A percentile compares a stretch with the other conserved stretches of the same genome.
These are phyloP conservation scores for Leptographium galeiforme DNA, from an alignment of 2,329 filamentous ascomycete species.

Conservation along the genomic window DNA sequence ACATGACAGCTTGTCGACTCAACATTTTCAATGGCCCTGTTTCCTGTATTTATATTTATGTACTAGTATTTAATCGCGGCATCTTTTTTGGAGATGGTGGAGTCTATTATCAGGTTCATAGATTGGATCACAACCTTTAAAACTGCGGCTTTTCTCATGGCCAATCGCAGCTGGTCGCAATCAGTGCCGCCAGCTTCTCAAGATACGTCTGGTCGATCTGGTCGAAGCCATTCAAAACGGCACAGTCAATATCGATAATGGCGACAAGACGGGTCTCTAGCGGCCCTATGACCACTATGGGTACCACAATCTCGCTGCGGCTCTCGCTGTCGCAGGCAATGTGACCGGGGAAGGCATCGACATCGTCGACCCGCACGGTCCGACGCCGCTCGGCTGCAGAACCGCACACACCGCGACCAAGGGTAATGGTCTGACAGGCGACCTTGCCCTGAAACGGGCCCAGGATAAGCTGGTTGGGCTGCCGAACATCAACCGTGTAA, in stretches of 20 bases:
- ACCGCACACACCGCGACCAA: slow-evolving; percentile 65
- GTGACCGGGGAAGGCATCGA: slow-evolving; percentile 63
- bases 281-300: slow-evolving; percentile 34
- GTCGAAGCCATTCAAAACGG: slow-evolving; percentile 52
- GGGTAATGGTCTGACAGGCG: slow-evolving; percentile 65
- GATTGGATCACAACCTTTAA: background rate
- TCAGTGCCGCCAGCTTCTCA: slow-evolving; percentile 49
- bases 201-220: slow-evolving; percentile 51
- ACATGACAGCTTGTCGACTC: too few species aligned
- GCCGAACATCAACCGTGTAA: slow-evolving; percentile 46
- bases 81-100: too few species aligned
- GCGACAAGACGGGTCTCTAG: slow-evolving; percentile 23
- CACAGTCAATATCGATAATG: slow-evolving; percentile 72
- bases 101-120: background rate
- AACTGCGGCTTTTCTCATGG: background rate
- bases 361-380: slow-evolving; percentile 58
- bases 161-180: slow-evolving; percentile 55
- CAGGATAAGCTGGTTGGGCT: slow-evolving; percentile 46
- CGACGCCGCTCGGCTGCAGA: slow-evolving; percentile 43
- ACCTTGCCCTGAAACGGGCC: slow-evolving; percentile 71
- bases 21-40: too few species aligned
- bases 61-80: too few species aligned
- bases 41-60: too few species aligned
- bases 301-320: slow-evolving; percentile 71
- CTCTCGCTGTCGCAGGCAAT: slow-evolving; percentile 70